Evolutionary conservation across 148 eudicot genomes (phyloP).

Genomic region (Fagopyrum homotropicum): DNA sequence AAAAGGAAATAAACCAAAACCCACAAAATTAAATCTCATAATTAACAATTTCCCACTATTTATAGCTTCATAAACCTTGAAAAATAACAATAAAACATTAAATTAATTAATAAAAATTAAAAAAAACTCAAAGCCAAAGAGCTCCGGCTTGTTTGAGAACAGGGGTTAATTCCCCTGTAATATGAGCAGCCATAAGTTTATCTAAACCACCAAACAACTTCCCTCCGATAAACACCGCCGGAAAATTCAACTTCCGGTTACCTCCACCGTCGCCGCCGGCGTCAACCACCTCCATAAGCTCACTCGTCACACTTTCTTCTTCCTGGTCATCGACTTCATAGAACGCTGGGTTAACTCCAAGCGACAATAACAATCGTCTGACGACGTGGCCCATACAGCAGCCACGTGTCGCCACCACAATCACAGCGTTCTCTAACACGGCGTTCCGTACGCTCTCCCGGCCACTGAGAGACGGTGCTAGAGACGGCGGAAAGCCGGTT

Average conservation of each 20-base stretch:
- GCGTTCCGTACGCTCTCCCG: constrained; percentile 8
- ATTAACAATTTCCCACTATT: neutral
- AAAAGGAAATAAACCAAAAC: neutral
- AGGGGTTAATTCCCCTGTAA: constrained; percentile 74
- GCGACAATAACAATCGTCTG: constrained; percentile 47
- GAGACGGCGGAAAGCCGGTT: neutral
- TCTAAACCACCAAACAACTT: constrained; percentile 72
- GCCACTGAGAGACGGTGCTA: neutral
- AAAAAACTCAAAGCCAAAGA: constrained; percentile 17
- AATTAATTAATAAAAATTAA: neutral
- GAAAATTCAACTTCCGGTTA: constrained; percentile 29
- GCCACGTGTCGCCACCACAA: constrained; percentile 53
- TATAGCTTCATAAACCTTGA: neutral
- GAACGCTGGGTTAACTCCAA: constrained; percentile 61
- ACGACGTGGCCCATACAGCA: constrained; percentile 89
- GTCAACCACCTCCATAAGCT: constrained; percentile 4
- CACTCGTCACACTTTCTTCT: constrained; percentile 20
- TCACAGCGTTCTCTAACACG: constrained; percentile 57
- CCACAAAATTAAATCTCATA: neutral
- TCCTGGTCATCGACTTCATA: constrained; percentile 45
- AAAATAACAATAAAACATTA: neutral
- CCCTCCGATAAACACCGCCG: constrained; percentile 76
- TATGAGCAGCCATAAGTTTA: constrained; percentile 63
- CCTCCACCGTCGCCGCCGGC: neutral
- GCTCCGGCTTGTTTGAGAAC: constrained; percentile 68